phyloP scores from a whole-genome alignment of 805 yeast species.

The Maudiozyma turicensis region DNA sequence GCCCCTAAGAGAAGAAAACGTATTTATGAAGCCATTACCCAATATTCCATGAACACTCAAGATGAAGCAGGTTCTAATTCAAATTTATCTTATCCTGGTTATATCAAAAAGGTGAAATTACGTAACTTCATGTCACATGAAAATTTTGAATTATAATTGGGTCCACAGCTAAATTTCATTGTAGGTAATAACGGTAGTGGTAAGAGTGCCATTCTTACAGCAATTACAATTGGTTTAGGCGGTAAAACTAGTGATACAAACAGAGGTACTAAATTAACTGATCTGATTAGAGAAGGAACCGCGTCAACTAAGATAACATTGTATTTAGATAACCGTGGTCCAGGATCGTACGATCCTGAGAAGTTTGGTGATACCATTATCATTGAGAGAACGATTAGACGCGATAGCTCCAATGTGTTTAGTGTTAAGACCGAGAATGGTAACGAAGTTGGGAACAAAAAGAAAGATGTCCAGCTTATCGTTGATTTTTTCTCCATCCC shows the following conservation, averaged over 20 bases:
- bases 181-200: conserved; percentile 91
- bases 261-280: conserved; percentile 64
- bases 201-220: conserved; percentile 79
- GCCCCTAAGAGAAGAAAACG: conserved; percentile 14
- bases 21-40: conserved; percentile 24
- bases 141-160: conserved; percentile 62
- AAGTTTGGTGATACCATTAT: conserved; percentile 59
- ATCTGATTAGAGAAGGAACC: conserved; percentile 69
- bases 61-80: background rate
- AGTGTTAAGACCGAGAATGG: conserved; percentile 44
- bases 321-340: conserved; percentile 52
- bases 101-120: conserved; percentile 51
- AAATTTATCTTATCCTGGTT: conserved; percentile 41
- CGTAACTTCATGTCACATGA: conserved; percentile 87
- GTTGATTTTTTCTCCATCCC: conserved; percentile 64
- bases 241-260: conserved; percentile 82
- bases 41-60: conserved; percentile 7
- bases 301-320: conserved; percentile 58
- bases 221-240: conserved; percentile 78
- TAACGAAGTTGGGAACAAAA: conserved; percentile 47
- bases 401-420: conserved; percentile 45
- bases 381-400: conserved; percentile 55
- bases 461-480: conserved; percentile 56
- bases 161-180: conserved; percentile 75
- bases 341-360: conserved; percentile 54